phyloP scores from a whole-genome alignment of 495 filamentous ascomycete species.

The Aspergillus taichungensis region DNA sequence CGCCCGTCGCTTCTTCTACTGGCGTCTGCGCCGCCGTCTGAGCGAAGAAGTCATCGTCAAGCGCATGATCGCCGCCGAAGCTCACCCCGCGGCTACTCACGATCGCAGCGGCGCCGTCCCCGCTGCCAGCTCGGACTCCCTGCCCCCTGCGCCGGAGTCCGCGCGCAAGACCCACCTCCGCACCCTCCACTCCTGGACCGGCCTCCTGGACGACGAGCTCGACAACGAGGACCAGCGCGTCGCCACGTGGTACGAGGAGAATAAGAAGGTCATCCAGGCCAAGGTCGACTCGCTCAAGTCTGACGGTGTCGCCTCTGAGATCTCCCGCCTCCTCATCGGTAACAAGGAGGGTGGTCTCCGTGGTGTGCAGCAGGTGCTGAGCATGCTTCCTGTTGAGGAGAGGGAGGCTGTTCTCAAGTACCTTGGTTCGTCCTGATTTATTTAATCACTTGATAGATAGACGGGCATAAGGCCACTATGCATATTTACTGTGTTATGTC shows the following conservation, averaged over 20 bases:
- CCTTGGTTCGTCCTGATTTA: constrained; percentile 37
- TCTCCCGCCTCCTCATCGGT: constrained; percentile 65
- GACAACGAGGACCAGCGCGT: constrained; percentile 71
- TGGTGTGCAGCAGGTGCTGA: constrained; percentile 77
- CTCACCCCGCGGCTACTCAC: constrained; percentile 16
- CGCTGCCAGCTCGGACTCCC: constrained; percentile 14
- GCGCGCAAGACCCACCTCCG: constrained; percentile 54
- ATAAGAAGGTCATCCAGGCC: constrained; percentile 65
- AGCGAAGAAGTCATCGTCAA: constrained; percentile 95
- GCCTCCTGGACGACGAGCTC: constrained; percentile 54
- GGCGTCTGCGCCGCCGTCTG: constrained; percentile 92
- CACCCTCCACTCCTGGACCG: constrained; percentile 70
- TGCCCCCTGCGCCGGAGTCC: constrained; percentile 25
- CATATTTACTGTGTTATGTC: too few relatives aligned
- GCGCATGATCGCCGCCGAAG: constrained; percentile 58
- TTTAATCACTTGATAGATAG: constrained; percentile 2
- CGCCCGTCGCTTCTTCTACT: constrained; percentile 98
- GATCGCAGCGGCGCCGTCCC: constrained; percentile 28
- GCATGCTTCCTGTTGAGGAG: constrained; percentile 78
- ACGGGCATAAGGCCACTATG: too few relatives aligned
- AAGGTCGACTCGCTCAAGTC: constrained; percentile 75
- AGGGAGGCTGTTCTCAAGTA: constrained; percentile 77
- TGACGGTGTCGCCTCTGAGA: constrained; percentile 67
- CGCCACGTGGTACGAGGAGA: constrained; percentile 95
- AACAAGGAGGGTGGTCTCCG: constrained; percentile 72